Conservation (phyloP, 129 eudicot genomes). For the Scalesia atractyloides region DNA sequence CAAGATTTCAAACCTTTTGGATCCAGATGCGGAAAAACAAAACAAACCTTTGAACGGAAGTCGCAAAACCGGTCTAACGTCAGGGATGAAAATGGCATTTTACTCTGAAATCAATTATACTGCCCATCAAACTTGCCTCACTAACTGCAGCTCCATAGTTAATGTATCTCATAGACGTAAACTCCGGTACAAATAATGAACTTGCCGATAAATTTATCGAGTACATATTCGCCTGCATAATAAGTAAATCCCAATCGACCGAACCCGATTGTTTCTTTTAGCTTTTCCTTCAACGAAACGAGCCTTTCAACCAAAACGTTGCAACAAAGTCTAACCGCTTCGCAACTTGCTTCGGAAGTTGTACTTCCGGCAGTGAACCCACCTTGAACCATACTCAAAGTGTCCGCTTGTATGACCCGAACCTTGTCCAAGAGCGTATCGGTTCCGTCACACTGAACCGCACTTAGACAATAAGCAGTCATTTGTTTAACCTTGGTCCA, state of each 20-base stretch:
- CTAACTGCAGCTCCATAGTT: slow-evolving; percentile 95
- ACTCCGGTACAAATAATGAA: slow-evolving; percentile 68
- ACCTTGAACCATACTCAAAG: slow-evolving; percentile 85
- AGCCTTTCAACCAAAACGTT: slow-evolving; percentile 72
- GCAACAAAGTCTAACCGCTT: slow-evolving; percentile 79
- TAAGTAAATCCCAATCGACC: slow-evolving; percentile 65
- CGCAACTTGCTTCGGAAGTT: slow-evolving; percentile 87
- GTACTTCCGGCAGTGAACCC: slow-evolving; percentile 94
- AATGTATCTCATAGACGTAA: slow-evolving; percentile 55
- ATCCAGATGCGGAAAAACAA: too few relatives aligned
- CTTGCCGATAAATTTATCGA: slow-evolving; percentile 66
- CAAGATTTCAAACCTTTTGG: too few relatives aligned
- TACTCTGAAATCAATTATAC: background rate
- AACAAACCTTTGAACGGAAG: too few relatives aligned
- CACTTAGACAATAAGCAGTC: slow-evolving; percentile 70
- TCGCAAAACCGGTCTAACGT: too few relatives aligned
- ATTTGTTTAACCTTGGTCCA: slow-evolving; percentile 94
- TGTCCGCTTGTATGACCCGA: slow-evolving; percentile 74
- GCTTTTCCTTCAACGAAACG: slow-evolving; percentile 43
- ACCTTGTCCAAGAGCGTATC: slow-evolving; percentile 62
- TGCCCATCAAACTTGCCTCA: slow-evolving; percentile 51
- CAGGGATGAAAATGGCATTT: too few relatives aligned
- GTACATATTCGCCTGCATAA: slow-evolving; percentile 52
- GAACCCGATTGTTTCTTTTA: slow-evolving; percentile 49
- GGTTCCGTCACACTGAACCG: slow-evolving; percentile 57